Percentiles rank a stretch among this genome's conserved stretches.
phyloP scores from a whole-genome alignment of 257 asterid genomes.

The Nicotiana benthamiana region DNA sequence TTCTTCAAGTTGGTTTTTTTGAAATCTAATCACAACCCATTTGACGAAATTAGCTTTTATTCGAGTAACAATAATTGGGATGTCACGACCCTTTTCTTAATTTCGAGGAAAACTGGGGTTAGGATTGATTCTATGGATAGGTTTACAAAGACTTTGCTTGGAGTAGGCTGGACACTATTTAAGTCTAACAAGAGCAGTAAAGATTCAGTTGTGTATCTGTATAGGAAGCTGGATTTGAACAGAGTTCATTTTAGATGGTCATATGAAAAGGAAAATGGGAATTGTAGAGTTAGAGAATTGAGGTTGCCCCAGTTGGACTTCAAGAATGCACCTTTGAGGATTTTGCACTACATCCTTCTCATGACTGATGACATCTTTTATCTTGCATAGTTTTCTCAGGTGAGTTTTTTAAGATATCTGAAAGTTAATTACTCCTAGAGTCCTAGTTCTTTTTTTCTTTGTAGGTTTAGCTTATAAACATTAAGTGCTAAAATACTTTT shows the following conservation, averaged over 20 bases:
- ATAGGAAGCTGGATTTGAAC: slow-evolving; percentile 32
- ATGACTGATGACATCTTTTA: slow-evolving; percentile 59
- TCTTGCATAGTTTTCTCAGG: slow-evolving; percentile 40
- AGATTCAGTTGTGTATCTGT: slow-evolving; percentile 28
- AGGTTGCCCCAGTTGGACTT: slow-evolving; percentile 49
- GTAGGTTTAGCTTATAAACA: background rate
- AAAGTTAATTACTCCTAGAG: background rate
- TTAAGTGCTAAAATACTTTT: too few species aligned
- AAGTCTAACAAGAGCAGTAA: slow-evolving; percentile 17
- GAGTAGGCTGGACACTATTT: slow-evolving; percentile 57
- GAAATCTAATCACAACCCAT: slow-evolving; percentile 21
- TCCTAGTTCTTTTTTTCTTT: background rate
- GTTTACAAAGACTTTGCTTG: slow-evolving; percentile 31
- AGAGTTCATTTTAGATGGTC: slow-evolving; percentile 16
- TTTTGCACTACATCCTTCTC: slow-evolving; percentile 56
- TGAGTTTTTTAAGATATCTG: slow-evolving; percentile 2
- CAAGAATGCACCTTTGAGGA: slow-evolving; percentile 47
- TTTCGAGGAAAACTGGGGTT: slow-evolving; percentile 24
- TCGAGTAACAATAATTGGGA: slow-evolving; percentile 45
- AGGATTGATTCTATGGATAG: slow-evolving; percentile 26
- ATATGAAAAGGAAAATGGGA: slow-evolving; percentile 14
- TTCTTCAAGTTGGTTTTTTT: slow-evolving; percentile 56
- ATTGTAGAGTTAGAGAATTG: slow-evolving; percentile 52
- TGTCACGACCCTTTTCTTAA: slow-evolving; percentile 31
- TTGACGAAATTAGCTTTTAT: slow-evolving; percentile 24